These are phyloP conservation scores for Phytophthora uliginosa DNA, from an alignment of 352 stramenopile species.

Conservation along the genomic window DNA sequence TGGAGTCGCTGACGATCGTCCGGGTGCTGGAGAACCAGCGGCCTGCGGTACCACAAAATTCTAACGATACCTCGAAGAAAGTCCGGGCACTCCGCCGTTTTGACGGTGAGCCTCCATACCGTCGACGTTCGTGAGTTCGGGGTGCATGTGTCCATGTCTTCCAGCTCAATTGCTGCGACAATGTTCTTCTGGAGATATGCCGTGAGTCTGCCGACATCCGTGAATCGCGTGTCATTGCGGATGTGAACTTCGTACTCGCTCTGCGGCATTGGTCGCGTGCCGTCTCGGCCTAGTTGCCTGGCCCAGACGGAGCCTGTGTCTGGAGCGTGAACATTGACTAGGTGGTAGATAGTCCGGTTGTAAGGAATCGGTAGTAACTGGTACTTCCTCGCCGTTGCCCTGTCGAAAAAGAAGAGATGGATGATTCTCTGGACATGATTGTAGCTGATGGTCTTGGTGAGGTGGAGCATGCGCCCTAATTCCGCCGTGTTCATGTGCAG, in stretches of 20 bases:
- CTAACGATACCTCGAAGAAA: neutral
- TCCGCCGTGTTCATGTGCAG: neutral
- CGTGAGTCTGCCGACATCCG: neutral
- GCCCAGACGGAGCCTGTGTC: neutral
- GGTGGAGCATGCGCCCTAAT: neutral
- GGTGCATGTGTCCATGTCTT: neutral
- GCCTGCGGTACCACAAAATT: neutral
- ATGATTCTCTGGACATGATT: neutral
- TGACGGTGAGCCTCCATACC: neutral
- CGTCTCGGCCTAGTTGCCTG: neutral
- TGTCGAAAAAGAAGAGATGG: neutral
- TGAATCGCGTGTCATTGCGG: neutral
- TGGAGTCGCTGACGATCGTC: neutral
- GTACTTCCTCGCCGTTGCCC: neutral
- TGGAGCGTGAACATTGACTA: neutral
- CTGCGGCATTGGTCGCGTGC: neutral
- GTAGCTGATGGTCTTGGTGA: neutral
- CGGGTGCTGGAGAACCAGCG: neutral
- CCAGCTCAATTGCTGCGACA: neutral
- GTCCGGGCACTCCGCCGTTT: neutral
- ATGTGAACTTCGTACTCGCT: neutral
- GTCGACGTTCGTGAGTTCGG: neutral
- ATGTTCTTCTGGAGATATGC: neutral
- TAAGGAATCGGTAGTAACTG: neutral
- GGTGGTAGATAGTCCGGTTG: neutral